A percentile compares a stretch with the other conserved stretches of the same genome.
These are phyloP conservation scores for Ophiocordyceps camponoti-saundersi DNA, from an alignment of 2,329 filamentous ascomycete species.

Conservation along the genomic window DNA sequence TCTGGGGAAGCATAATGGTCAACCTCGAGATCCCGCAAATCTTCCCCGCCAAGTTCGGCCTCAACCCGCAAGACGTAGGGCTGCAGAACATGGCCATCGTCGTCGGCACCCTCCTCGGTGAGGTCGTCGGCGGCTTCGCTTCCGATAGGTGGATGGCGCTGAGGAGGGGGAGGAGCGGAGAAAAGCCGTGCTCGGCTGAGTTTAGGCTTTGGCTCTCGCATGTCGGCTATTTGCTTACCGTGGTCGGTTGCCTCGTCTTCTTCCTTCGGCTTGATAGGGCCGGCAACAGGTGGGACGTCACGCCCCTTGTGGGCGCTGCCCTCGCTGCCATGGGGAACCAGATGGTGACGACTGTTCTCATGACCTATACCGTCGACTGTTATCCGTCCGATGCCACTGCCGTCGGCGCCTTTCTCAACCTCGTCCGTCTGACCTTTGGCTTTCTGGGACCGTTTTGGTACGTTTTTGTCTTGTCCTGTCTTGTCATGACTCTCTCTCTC, in stretches of 20 bases:
- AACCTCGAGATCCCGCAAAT: constrained; percentile 44
- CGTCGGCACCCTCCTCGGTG: constrained; percentile 37
- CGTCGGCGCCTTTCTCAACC: constrained; percentile 40
- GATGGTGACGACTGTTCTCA: constrained; percentile 40
- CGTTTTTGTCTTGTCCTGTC: constrained; percentile 1
- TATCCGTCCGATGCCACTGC: constrained; percentile 32
- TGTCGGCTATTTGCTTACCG: constrained; percentile 28
- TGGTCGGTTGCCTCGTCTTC: constrained; percentile 36
- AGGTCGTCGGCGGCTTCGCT: constrained; percentile 36
- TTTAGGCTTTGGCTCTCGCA: constrained; percentile 41
- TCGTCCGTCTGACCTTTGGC: constrained; percentile 35
- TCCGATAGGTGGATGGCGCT: constrained; percentile 35
- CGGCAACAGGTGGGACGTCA: constrained; percentile 32
- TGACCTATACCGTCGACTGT: constrained; percentile 44
- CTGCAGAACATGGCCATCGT: constrained; percentile 40
- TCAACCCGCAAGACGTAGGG: constrained; percentile 39
- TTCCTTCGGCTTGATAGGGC: constrained; percentile 30
- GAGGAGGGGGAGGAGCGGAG: background rate
- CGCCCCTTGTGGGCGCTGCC: constrained; percentile 34
- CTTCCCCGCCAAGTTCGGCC: constrained; percentile 34
- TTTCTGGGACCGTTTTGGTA: constrained; percentile 23
- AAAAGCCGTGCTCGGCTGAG: constrained; percentile 17
- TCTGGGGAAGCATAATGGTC: constrained; percentile 18
- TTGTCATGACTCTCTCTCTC: no score
- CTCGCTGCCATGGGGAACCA: constrained; percentile 38